A percentile compares a stretch with the other conserved stretches of the same genome.
phyloP scores from a whole-genome alignment of 179 eudicot species.

The Carnegiea gigantea region DNA sequence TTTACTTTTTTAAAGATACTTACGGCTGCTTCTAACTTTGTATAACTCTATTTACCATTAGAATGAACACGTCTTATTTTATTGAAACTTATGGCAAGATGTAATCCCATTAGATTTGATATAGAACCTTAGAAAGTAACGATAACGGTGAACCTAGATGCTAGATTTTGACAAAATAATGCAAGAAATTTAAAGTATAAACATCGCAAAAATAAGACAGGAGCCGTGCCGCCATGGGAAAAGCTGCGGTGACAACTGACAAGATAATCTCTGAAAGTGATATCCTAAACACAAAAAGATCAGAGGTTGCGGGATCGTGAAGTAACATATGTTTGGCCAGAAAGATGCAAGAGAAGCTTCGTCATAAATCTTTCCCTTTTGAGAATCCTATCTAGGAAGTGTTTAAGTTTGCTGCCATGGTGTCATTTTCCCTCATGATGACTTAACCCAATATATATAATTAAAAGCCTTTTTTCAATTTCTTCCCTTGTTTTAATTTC shows the following conservation, averaged over 20 bases:
- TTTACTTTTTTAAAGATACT: too few relatives aligned
- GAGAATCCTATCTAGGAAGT: too few relatives aligned
- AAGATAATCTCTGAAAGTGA: not conserved
- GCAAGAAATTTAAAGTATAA: not conserved
- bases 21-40: too few relatives aligned
- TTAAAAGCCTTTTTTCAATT: not conserved
- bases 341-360: not conserved
- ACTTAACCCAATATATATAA: not conserved
- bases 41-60: too few relatives aligned
- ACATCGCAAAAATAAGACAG: not conserved
- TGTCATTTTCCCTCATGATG: constrained; percentile 16
- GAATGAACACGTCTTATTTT: too few relatives aligned
- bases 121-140: too few relatives aligned
- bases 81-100: too few relatives aligned
- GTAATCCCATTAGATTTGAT: too few relatives aligned
- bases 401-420: constrained; percentile 13
- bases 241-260: not conserved
- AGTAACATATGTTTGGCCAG: not conserved
- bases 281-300: not conserved
- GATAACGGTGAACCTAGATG: too few relatives aligned
- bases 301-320: not conserved
- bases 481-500: not conserved
- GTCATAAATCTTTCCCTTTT: not conserved
- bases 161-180: not conserved
- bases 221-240: constrained; percentile 1